A percentile compares a stretch with the other conserved stretches of the same genome.
Evolutionary conservation across 257 asterid genomes (phyloP).

Genomic region (Solanum chilense): DNA sequence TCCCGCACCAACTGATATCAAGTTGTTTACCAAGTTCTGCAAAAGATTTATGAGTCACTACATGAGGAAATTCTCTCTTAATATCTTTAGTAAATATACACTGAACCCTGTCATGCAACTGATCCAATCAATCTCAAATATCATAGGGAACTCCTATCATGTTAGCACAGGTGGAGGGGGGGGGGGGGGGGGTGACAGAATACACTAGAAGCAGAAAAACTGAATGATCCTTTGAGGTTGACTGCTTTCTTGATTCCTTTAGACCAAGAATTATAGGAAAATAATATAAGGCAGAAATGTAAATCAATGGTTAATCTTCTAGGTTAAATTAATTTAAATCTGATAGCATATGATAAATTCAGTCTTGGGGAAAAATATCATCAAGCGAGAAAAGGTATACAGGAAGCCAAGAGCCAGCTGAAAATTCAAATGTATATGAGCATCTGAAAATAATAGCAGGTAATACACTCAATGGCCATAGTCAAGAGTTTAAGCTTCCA

Average conservation of each 20-base stretch:
- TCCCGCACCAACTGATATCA: constrained; percentile 87
- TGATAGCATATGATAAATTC: not conserved
- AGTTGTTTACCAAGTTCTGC: constrained; percentile 86
- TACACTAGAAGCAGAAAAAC: not conserved
- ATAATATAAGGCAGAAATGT: not conserved
- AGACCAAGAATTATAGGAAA: not conserved
- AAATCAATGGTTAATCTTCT: not conserved
- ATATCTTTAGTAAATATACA: not conserved
- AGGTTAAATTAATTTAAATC: not conserved
- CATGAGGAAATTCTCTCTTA: not conserved
- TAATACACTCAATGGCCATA: constrained; percentile 54
- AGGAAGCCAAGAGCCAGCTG: not conserved
- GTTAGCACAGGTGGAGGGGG: not conserved
- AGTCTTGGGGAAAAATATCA: not conserved
- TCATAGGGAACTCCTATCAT: not conserved
- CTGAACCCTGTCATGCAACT: not conserved
- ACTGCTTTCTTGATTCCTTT: not conserved
- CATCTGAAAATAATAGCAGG: not conserved
- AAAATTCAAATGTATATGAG: not conserved
- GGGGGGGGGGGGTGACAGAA: not conserved
- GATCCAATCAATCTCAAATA: not conserved
- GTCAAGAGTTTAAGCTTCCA: not conserved
- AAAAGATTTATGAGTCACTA: not conserved
- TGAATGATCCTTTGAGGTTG: not conserved
- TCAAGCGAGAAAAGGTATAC: not conserved